Evolutionary conservation across 108 stramenopile species (phyloP).

Genomic region (Aurantiochytrium sp.): DNA sequence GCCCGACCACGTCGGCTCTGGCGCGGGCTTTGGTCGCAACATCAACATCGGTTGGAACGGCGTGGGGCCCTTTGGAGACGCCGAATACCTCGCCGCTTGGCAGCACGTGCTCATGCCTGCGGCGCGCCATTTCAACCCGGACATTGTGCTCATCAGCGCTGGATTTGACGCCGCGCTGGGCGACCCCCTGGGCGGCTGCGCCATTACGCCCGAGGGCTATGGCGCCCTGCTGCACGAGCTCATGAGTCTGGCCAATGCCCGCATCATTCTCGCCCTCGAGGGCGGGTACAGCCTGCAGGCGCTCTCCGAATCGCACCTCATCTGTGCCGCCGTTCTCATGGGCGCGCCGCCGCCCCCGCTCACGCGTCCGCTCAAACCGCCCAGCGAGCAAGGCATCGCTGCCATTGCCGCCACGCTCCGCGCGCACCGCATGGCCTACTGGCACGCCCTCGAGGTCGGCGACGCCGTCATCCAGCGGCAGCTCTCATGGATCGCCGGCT

Average conservation of each 20-base stretch:
- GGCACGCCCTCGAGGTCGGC: background rate
- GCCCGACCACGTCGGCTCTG: constrained; percentile 52
- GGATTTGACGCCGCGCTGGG: constrained; percentile 78
- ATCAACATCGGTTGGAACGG: constrained; percentile 72
- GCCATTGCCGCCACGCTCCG: background rate
- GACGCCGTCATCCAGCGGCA: background rate
- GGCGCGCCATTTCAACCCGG: constrained; percentile 59
- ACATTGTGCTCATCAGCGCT: constrained; percentile 70
- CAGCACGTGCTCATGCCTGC: constrained; percentile 62
- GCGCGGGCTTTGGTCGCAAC: constrained; percentile 56
- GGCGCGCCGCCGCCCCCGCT: background rate
- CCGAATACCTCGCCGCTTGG: constrained; percentile 65
- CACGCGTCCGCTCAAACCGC: background rate
- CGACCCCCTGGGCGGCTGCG: constrained; percentile 65
- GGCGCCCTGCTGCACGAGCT: constrained; percentile 50
- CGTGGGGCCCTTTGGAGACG: constrained; percentile 61
- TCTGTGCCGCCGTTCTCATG: background rate
- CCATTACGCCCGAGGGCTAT: constrained; percentile 58
- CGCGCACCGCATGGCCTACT: background rate
- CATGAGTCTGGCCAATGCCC: constrained; percentile 55
- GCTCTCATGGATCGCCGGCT: background rate
- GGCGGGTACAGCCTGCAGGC: constrained; percentile 52
- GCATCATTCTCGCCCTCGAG: constrained; percentile 66
- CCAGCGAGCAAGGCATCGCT: background rate
- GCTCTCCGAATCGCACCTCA: background rate